These are phyloP conservation scores for Boletus albobrunnescens DNA, from an alignment of 1,284 basidiomycete species.

Conservation along the genomic window DNA sequence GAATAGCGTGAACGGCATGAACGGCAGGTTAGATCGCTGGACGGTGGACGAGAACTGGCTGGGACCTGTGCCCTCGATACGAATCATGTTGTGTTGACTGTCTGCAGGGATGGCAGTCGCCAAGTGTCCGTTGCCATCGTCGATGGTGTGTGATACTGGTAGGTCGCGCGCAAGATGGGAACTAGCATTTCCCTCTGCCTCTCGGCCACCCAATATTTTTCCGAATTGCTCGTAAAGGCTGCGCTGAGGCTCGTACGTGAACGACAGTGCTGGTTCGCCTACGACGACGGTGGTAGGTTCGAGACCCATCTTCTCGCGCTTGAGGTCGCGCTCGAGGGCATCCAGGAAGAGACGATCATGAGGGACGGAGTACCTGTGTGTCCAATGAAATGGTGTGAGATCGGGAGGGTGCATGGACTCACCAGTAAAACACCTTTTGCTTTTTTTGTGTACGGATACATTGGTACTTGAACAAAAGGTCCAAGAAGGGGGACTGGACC, in stretches of 20 bases:
- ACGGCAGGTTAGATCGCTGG: constrained; percentile 43
- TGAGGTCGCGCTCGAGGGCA: constrained; percentile 88
- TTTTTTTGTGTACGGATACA: constrained; percentile 96
- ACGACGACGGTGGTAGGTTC: constrained; percentile 75
- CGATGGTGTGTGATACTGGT: constrained; percentile 12
- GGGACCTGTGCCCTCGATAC: constrained; percentile 24
- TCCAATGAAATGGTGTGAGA: constrained; percentile 28
- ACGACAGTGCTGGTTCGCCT: constrained; percentile 79
- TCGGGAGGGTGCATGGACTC: constrained; percentile 26
- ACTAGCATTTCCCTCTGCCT: constrained; percentile 39
- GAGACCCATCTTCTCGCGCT: constrained; percentile 84
- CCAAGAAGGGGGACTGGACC: constrained; percentile 79
- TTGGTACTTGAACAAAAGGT: constrained; percentile 89
- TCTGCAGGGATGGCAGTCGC: not conserved
- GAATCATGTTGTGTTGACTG: constrained; percentile 22
- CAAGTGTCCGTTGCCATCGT: constrained; percentile 12
- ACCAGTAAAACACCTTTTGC: constrained; percentile 94
- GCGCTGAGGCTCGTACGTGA: constrained; percentile 80
- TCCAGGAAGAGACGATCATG: constrained; percentile 95
- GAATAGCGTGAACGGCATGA: constrained; percentile 71
- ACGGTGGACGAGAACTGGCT: constrained; percentile 22
- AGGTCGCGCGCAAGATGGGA: constrained; percentile 45
- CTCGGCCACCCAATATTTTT: constrained; percentile 50
- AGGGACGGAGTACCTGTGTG: constrained; percentile 73
- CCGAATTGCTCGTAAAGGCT: constrained; percentile 84